Percentiles rank a stretch among this genome's conserved stretches.
These are phyloP conservation scores for Galerina marginata DNA, from an alignment of 768 basidiomycete species.

Conservation along the genomic window DNA sequence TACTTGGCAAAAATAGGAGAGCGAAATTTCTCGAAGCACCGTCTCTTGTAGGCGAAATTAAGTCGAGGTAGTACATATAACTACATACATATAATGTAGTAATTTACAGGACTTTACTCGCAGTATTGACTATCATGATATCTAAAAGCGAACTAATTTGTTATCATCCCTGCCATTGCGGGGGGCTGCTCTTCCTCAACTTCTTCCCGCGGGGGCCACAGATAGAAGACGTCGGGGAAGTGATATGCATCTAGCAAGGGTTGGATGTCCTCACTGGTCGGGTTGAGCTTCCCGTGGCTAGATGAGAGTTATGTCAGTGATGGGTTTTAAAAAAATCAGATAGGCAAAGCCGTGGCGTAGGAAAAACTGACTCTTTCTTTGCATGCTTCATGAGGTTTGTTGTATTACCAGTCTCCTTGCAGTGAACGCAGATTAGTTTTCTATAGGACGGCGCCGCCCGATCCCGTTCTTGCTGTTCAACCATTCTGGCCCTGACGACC, in stretches of 20 bases:
- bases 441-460: neutral
- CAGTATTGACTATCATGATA: too few relatives aligned
- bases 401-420: neutral
- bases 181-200: too few relatives aligned
- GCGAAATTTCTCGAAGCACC: too few relatives aligned
- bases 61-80: too few relatives aligned
- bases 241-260: neutral
- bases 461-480: neutral
- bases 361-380: neutral
- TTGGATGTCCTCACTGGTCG: neutral
- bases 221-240: neutral
- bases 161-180: too few relatives aligned
- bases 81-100: too few relatives aligned
- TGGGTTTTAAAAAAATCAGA: too few relatives aligned
- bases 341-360: too few relatives aligned
- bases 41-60: too few relatives aligned
- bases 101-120: too few relatives aligned
- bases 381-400: neutral
- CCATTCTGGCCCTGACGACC: neutral
- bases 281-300: neutral
- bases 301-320: neutral
- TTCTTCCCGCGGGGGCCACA: neutral
- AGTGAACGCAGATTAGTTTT: neutral
- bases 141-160: neutral
- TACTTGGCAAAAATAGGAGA: neutral